Evolutionary conservation across 345 rosid genomes (phyloP).

Genomic region (Chamaenerion angustifolium): DNA sequence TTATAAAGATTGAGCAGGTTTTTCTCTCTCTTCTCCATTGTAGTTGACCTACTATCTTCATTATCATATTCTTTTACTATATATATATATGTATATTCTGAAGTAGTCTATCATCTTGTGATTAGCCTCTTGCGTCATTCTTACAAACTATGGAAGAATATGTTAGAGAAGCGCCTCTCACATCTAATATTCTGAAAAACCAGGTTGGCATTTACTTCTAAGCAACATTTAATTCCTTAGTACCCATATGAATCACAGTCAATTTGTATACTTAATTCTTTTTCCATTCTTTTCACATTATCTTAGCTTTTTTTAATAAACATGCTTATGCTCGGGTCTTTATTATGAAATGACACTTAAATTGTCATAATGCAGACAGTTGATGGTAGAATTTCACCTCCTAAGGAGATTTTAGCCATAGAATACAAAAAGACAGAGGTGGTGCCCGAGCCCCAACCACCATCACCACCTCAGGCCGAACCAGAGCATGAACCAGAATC

Average conservation of each 20-base stretch:
- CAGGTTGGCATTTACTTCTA: conserved; percentile 32
- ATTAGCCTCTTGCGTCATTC: conserved; percentile 80
- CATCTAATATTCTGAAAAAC: conserved; percentile 43
- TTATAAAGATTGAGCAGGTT: conserved; percentile 93
- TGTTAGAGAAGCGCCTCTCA: conserved; percentile 69
- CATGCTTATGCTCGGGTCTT: no score
- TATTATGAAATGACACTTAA: no score
- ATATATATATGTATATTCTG: not conserved
- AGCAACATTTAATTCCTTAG: no score
- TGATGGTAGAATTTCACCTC: conserved; percentile 40
- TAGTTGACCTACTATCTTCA: not conserved
- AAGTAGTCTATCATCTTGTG: conserved; percentile 9
- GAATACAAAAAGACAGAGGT: conserved; percentile 46
- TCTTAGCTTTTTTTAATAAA: no score
- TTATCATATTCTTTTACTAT: not conserved
- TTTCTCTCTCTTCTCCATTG: conserved; percentile 7
- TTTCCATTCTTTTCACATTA: no score
- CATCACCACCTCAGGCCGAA: conserved; percentile 22
- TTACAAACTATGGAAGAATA: conserved; percentile 99
- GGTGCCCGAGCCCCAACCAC: conserved; percentile 36
- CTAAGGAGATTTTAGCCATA: conserved; percentile 68
- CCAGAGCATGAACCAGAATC: conserved; percentile 31
- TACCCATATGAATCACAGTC: no score
- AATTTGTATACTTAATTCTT: no score
- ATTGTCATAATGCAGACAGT: conserved; percentile 1